These are phyloP conservation scores for Hygrophorus pudorinus DNA, from an alignment of 768 basidiomycete species.

Conservation along the genomic window DNA sequence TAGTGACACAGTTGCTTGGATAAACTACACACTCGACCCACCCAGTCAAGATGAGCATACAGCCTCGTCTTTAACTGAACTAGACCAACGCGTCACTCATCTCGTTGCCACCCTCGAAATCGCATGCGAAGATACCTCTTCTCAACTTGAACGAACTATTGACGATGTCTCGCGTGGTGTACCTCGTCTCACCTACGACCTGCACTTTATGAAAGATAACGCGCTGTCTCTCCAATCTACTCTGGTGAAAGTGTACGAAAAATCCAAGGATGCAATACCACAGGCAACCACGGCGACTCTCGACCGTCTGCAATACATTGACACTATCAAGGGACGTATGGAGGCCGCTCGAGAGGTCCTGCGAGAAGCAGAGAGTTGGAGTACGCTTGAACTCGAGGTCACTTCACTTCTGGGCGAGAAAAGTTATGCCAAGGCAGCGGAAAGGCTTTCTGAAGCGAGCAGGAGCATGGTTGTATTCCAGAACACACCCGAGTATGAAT, in stretches of 20 bases:
- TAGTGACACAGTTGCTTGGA: slow-evolving; percentile 57
- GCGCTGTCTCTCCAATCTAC: slow-evolving; percentile 66
- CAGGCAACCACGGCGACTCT: slow-evolving; percentile 56
- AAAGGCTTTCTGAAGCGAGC: slow-evolving; percentile 80
- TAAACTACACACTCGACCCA: slow-evolving; percentile 50
- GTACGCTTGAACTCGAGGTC: slow-evolving; percentile 87
- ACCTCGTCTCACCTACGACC: slow-evolving; percentile 86
- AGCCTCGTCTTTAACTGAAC: slow-evolving; percentile 29
- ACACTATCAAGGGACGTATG: slow-evolving; percentile 79
- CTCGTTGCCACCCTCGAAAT: slow-evolving; percentile 77
- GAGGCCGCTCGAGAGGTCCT: slow-evolving; percentile 83
- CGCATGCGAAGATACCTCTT: slow-evolving; percentile 80
- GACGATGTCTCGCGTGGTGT: slow-evolving; percentile 89
- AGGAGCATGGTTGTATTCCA: slow-evolving; percentile 88
- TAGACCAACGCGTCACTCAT: slow-evolving; percentile 68
- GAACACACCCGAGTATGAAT: slow-evolving; percentile 87
- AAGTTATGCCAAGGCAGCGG: slow-evolving; percentile 84
- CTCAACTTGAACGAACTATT: slow-evolving; percentile 78
- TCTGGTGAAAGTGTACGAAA: slow-evolving; percentile 51
- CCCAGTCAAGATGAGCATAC: slow-evolving; percentile 12
- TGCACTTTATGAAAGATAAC: slow-evolving; percentile 94
- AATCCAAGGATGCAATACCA: slow-evolving; percentile 41
- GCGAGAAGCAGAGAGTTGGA: slow-evolving; percentile 95
- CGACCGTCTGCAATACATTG: slow-evolving; percentile 69
- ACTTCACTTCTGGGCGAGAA: slow-evolving; percentile 72